Percentiles rank a stretch among this genome's conserved stretches.
These are phyloP conservation scores for Exidia glandulosa DNA, from an alignment of 768 basidiomycete genomes.

Conservation along the genomic window DNA sequence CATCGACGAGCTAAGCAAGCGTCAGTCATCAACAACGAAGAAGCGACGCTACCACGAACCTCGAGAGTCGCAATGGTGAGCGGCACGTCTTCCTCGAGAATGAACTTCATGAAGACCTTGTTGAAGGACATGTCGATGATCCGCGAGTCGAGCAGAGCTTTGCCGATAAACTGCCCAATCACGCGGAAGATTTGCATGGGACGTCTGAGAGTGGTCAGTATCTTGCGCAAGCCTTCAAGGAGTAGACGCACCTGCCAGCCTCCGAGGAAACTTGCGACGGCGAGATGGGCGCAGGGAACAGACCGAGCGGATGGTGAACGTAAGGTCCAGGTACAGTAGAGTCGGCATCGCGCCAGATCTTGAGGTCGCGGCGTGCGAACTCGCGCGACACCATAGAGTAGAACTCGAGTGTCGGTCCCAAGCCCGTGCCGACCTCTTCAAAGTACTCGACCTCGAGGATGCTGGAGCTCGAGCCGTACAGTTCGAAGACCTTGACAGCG, in stretches of 20 bases:
- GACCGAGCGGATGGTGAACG: constrained; percentile 74
- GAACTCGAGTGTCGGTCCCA: constrained; percentile 96
- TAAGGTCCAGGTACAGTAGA: constrained; percentile 45
- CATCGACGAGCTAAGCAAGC: constrained; percentile 60
- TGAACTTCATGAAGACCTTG: constrained; percentile 85
- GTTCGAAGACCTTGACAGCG: constrained; percentile 90
- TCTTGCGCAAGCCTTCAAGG: not conserved
- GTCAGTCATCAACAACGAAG: not conserved
- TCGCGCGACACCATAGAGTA: constrained; percentile 95
- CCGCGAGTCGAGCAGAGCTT: constrained; percentile 92
- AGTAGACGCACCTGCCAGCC: constrained; percentile 53
- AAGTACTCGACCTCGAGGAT: constrained; percentile 98
- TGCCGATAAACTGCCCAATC: constrained; percentile 92
- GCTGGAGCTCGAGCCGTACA: constrained; percentile 90
- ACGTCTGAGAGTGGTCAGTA: constrained; percentile 38
- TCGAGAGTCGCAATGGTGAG: constrained; percentile 73
- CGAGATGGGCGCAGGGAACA: constrained; percentile 81
- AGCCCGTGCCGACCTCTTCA: constrained; percentile 94
- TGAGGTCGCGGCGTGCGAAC: constrained; percentile 79
- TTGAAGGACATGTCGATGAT: constrained; percentile 95
- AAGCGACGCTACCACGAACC: constrained; percentile 30
- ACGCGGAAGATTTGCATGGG: constrained; percentile 77
- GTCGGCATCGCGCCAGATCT: constrained; percentile 88
- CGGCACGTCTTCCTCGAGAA: constrained; percentile 80
- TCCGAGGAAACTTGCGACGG: constrained; percentile 59